Evolutionary conservation across 2,329 filamentous ascomycete species (phyloP), one percentile per base, ranked within the genome.

Genomic region (Scedosporium aurantiacum): DNA sequence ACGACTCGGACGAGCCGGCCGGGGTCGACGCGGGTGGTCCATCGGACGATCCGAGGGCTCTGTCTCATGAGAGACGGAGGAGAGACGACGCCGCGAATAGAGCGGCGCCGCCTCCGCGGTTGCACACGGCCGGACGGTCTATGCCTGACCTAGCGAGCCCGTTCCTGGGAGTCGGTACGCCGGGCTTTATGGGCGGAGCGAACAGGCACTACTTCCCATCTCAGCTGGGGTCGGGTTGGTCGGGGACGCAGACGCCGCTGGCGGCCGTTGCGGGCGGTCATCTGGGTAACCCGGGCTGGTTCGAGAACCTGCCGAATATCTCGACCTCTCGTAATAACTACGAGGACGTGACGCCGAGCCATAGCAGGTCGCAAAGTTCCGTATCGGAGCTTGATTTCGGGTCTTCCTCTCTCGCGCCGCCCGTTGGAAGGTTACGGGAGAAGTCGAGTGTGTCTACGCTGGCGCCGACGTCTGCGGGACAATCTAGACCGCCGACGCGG

Each of bases 161-260:
- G 67, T 87, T 82, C 73, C 76, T 82, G 67, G 86, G 78, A 66
- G 79, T 79, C 68, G 76, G 79, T n/a, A 84, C 82, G 21, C 82
- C 83, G 2, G 84, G 84, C 1, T 82, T 88, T 55, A 81, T 88
- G 4, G 88, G 89, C 62, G 88, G 87, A 32, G 87, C 88, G 10
- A 91, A 90, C 67, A 79, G 93, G 67, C 87, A 87, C 71, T 94
- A 93, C 72, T 93, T 94, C 69, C 89, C 92, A 70, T 84, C 88
- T 18, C 89, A 91, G 66, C 78, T 93, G 4, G 83, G 85, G 7
- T 81, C 82, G 27, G 86, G 85, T 3, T 80, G 89, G 65, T 89
- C 88, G 57, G 90, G 90, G 27, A 85, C 88, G 12, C 87, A 90
- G 64, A 93, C 90, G 27, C 90, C 90, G 52, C 79, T 93, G 32